Conservation (phyloP, 2,329 filamentous ascomycete genomes). For the Diaporthe sp. region DNA sequence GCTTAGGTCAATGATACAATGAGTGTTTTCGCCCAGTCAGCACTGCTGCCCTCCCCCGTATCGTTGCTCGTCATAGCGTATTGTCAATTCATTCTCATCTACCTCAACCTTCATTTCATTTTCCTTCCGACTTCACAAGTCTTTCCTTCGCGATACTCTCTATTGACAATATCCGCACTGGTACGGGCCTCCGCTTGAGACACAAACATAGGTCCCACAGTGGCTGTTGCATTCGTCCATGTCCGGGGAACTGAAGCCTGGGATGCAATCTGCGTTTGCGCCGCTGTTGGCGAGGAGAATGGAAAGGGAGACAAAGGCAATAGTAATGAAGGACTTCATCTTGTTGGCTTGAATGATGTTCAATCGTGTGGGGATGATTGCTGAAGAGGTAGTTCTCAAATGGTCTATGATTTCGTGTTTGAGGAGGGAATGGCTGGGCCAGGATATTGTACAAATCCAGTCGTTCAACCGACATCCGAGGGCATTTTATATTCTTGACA, state of each 20-base stretch:
- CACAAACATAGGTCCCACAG: slow-evolving; percentile 19
- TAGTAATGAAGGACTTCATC: slow-evolving; percentile 18
- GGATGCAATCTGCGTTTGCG: slow-evolving; percentile 20
- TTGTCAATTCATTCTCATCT: not conserved
- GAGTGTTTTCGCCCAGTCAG: no score
- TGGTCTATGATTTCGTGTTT: not conserved
- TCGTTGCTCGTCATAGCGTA: not conserved
- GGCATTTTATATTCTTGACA: not conserved
- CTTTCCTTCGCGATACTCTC: not conserved
- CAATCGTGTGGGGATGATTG: not conserved
- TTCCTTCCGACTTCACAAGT: not conserved
- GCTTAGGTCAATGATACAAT: no score
- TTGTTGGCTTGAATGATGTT: not conserved
- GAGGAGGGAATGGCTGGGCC: not conserved
- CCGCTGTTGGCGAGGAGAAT: slow-evolving; percentile 14
- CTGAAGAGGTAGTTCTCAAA: not conserved
- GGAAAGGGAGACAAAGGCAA: slow-evolving; percentile 5
- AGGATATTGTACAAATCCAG: not conserved
- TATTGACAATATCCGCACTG: slow-evolving; percentile 20
- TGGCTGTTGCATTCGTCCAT: slow-evolving; percentile 15
- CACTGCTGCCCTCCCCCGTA: not conserved
- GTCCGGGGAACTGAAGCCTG: not conserved
- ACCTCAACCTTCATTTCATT: not conserved
- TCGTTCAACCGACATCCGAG: not conserved
- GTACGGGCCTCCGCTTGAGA: slow-evolving; percentile 11